Evolutionary conservation across 2,329 filamentous ascomycete species (phyloP), one percentile per base, ranked within the genome.

Genomic region (Fusarium continuum): DNA sequence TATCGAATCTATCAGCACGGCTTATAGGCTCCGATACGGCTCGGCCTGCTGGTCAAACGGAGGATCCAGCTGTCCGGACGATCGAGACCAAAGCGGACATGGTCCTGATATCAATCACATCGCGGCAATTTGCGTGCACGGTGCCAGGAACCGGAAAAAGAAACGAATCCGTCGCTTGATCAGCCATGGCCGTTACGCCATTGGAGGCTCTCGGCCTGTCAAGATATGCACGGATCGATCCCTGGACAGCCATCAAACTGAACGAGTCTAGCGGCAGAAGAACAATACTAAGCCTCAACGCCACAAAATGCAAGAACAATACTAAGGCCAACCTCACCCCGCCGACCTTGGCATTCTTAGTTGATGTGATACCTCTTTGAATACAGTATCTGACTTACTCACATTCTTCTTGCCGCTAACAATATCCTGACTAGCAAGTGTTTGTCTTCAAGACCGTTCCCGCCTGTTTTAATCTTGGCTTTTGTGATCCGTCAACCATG

Each of bases 211-310:
- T 62, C 25, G 46, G 8, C 61, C 57, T 65, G 61, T 65, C 57
- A 59, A 65, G 57, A 44, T 50, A 53, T 60, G 63, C 63, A 65
- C 58, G 58, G 45, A 35, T 61, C 45, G 32, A 60, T 59, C 32
- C 32, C 26, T 52, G 35, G 32, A 14, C 49, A 35, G 17, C 49
- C 45, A 50, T 26, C 47, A 39, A 36, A 32, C 51, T 11, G 32
- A 56, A 57, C 23, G 25, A 54, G 52, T 39, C 25, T 41, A 55
- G 55, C 36, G 48, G 39, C 16, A 4, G 64, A 57, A 71, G 64
- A 74, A 76, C 74, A 75, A 75, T 75, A 73, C 66, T 66, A 74
- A 75, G 66, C 55, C 40, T 25, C 52, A 39, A 56, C 64, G 72
- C 71, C 73, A 71, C 70, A 59, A 63, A 69, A 62, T 54, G 55